A percentile compares a stretch with the other conserved stretches of the same genome.
These are phyloP conservation scores for Kazachstania sp. DNA, from an alignment of 1,139 yeast species.

Conservation along the genomic window DNA sequence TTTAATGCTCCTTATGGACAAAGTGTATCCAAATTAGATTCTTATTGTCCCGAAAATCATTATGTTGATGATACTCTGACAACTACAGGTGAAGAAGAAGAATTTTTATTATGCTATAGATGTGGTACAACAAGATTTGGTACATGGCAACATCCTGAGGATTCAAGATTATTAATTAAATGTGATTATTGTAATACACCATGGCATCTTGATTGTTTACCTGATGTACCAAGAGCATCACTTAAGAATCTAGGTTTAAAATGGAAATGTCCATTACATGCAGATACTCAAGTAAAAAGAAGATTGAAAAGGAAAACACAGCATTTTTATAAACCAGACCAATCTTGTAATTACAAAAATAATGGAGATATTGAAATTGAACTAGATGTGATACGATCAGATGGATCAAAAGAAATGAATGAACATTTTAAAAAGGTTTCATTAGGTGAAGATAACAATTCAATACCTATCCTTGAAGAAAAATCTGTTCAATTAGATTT, in stretches of 20 bases:
- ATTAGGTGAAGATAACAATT: conserved; percentile 7
- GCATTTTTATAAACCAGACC: conserved; percentile 44
- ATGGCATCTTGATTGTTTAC: conserved; percentile 88
- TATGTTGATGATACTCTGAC: conserved; percentile 1
- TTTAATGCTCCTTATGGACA: conserved; percentile 38
- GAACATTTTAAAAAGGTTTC: conserved; percentile 35
- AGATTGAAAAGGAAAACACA: conserved; percentile 47
- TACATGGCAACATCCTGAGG: conserved; percentile 46
- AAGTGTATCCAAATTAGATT: conserved; percentile 33
- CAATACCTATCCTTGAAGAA: conserved; percentile 47
- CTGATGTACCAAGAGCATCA: conserved; percentile 60
- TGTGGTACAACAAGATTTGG: conserved; percentile 45
- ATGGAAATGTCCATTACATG: conserved; percentile 94
- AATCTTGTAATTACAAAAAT: conserved; percentile 54
- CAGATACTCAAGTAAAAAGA: conserved; percentile 25
- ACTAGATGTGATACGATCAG: conserved; percentile 41
- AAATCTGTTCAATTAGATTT: conserved; percentile 70
- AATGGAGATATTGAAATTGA: conserved; percentile 58
- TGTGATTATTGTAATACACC: conserved; percentile 84
- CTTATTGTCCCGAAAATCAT: conserved; percentile 46
- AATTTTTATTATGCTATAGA: conserved; percentile 63
- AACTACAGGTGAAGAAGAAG: conserved; percentile 38
- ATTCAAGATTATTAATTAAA: conserved; percentile 44
- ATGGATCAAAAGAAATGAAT: conserved; percentile 33
- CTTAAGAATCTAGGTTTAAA: conserved; percentile 72